Percentiles rank a stretch among this genome's conserved stretches.
These are phyloP conservation scores for Thuidium tamariscinum DNA, from an alignment of 225 moss, liverwort and hornwort species.

Conservation along the genomic window DNA sequence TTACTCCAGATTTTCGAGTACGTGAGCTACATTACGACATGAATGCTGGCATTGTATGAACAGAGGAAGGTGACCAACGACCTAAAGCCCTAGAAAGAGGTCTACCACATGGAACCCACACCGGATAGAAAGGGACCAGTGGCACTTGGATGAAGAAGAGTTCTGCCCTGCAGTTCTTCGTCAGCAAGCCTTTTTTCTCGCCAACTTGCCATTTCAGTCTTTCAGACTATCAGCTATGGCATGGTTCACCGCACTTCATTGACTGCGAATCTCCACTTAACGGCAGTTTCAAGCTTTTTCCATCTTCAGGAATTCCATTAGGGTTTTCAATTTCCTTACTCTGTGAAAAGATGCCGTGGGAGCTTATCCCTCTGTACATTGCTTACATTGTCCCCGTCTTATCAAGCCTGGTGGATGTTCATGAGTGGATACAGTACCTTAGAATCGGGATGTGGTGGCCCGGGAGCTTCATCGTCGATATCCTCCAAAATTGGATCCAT, in stretches of 20 bases:
- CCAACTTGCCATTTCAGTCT: neutral
- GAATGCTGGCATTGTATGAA: neutral
- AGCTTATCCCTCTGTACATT: neutral
- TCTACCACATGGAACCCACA: neutral
- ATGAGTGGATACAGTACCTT: neutral
- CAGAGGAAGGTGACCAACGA: neutral
- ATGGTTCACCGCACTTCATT: neutral
- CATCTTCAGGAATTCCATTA: neutral
- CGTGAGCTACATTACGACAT: neutral
- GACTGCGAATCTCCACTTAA: neutral
- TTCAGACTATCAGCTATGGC: neutral
- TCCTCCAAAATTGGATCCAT: neutral
- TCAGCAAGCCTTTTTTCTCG: neutral
- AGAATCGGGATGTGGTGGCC: slow-evolving; percentile 4
- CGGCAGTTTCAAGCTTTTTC: neutral
- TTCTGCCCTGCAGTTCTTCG: neutral
- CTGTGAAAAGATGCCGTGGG: neutral
- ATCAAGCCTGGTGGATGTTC: neutral
- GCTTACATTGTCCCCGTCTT: slow-evolving; percentile 1
- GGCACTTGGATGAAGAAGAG: slow-evolving; percentile 21
- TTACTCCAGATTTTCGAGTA: neutral
- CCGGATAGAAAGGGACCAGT: slow-evolving; percentile 1
- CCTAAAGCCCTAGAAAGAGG: neutral
- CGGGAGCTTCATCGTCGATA: neutral
- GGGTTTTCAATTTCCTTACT: neutral